Evolutionary conservation across 768 basidiomycete species (phyloP).

Genomic region (Naganishia randhawae): DNA sequence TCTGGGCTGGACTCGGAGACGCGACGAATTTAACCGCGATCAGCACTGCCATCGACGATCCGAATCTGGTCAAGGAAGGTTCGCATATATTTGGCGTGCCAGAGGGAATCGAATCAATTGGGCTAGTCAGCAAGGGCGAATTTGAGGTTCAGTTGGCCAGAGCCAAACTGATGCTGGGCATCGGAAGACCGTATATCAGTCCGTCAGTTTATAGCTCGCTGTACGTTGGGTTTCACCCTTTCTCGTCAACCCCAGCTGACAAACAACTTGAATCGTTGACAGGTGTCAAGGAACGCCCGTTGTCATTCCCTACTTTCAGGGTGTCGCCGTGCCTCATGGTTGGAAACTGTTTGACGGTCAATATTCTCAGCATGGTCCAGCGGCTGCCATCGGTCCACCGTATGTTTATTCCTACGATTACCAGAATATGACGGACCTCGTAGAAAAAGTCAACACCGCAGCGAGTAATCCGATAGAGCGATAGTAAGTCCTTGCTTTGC

Average conservation of each 20-base stretch:
- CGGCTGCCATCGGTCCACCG: conserved; percentile 41
- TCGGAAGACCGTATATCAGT: conserved; percentile 44
- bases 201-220: conserved; percentile 48
- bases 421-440: conserved; percentile 37
- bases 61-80: conserved; percentile 11
- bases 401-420: conserved; percentile 45
- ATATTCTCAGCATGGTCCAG: conserved; percentile 46
- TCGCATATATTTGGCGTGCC: conserved; percentile 32
- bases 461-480: conserved; percentile 39
- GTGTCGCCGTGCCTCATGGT: conserved; percentile 33
- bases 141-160: conserved; percentile 41
- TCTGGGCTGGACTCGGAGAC: conserved; percentile 35
- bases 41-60: conserved; percentile 35
- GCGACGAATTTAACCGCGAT: conserved; percentile 35
- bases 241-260: background rate
- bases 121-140: conserved; percentile 32
- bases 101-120: conserved; percentile 38
- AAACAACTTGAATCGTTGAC: background rate
- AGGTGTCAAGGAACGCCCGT: conserved; percentile 49
- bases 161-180: conserved; percentile 44
- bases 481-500: conserved; percentile 36
- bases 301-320: conserved; percentile 40
- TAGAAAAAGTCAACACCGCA: conserved; percentile 37
- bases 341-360: conserved; percentile 39
- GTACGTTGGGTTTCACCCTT: conserved; percentile 32